Base-by-base conservation (phyloP, 441 rosid species). In the Erodium texanum region DNA sequence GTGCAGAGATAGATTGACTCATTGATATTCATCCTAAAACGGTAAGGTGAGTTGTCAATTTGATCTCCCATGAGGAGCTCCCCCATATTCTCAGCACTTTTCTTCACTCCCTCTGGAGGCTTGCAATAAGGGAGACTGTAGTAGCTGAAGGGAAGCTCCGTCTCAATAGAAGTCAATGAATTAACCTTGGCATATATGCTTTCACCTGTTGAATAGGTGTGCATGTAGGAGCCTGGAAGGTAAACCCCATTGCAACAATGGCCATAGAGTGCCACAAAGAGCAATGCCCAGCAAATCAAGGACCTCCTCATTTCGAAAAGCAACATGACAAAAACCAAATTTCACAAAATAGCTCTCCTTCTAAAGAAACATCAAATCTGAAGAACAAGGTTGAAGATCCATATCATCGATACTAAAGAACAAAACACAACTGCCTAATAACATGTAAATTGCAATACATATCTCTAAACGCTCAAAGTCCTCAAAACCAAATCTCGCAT, bases 11-110 rank as follows among this genome's bases (percentile, higher is more conserved):
- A 93, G 64, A 89, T 76, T 16, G 93, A 82, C 83, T 93, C 99
- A 12, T 87, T 89, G 12, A 71, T 59, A 74, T 88, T 83, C 89
- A 91, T 91, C 38, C 74, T 81, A 77, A 93, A 93, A 80, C 86
- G 79, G 67, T 93, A 93, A 1, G 97, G 86, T 1, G 99, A 91
- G 80, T 87, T 91, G 74, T 89, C 96, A 27, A 91, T 89, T 82
- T 85, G 96, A 80, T 91, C 99, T 62, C 99, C 99, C 99, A 93
- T 87, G 29, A 93, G 97, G 68, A 91, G 95, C 77, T 93, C 97
- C 22, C 99, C 97, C 20, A 93, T 92, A 85, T 93, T 93, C 87
- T 87, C 96, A 0, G 97, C 96, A 66, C 98, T 94, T 38, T 84
- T 88, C 80, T 88, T 89, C 12, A 89, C 70, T 3, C 96, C 97